These are phyloP conservation scores for Chaetomiaceae sp. DNA, from an alignment of 2,329 filamentous ascomycete species.

Conservation along the genomic window DNA sequence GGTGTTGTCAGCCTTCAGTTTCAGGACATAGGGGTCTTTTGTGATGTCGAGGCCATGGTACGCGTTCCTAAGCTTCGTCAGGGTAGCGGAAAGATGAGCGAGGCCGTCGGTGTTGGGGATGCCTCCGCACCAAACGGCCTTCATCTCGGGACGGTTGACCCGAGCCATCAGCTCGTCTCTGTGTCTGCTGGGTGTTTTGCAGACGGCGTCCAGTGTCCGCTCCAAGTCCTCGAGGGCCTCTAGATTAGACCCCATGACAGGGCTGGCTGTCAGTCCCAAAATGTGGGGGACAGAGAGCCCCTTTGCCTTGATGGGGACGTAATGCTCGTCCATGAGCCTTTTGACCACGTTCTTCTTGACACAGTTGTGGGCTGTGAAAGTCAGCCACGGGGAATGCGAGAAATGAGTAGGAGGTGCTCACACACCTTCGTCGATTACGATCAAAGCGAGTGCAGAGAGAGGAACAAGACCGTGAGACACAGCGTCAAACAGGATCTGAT, in stretches of 20 bases:
- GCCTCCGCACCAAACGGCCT: slow-evolving; percentile 31
- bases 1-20: slow-evolving; percentile 39
- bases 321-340: slow-evolving; percentile 68
- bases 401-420: background rate
- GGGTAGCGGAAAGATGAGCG: slow-evolving; percentile 29
- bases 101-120: slow-evolving; percentile 27
- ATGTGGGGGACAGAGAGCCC: slow-evolving; percentile 55
- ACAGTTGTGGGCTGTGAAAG: slow-evolving; percentile 65
- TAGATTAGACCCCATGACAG: slow-evolving; percentile 57
- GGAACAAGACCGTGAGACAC: slow-evolving; percentile 68
- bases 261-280: slow-evolving; percentile 76
- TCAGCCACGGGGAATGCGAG: no score
- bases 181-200: slow-evolving; percentile 63
- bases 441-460: slow-evolving; percentile 57
- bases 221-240: slow-evolving; percentile 60
- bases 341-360: slow-evolving; percentile 58
- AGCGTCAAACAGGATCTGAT: slow-evolving; percentile 69
- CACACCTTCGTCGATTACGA: slow-evolving; percentile 80
- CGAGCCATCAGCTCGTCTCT: slow-evolving; percentile 64
- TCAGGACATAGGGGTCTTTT: slow-evolving; percentile 56
- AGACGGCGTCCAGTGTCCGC: slow-evolving; percentile 62
- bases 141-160: slow-evolving; percentile 61
- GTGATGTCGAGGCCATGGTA: slow-evolving; percentile 47
- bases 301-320: slow-evolving; percentile 45
- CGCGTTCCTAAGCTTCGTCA: slow-evolving; percentile 41